Evolutionary conservation across 2,329 filamentous ascomycete genomes (phyloP).

Genomic region (Ophiocordyceps australis): DNA sequence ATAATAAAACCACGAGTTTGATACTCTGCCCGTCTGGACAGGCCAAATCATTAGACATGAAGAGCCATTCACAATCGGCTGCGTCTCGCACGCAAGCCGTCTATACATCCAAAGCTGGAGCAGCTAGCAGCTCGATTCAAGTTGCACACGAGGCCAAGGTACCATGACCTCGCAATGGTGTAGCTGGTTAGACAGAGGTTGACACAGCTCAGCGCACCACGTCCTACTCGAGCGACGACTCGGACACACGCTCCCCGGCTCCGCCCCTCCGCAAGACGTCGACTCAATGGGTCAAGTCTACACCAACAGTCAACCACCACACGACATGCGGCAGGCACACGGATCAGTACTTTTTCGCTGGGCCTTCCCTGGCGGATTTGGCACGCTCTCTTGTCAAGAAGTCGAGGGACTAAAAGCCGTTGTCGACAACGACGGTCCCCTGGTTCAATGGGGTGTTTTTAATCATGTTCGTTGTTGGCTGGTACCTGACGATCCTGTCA

Average conservation of each 20-base stretch:
- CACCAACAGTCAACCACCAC: conserved; percentile 28
- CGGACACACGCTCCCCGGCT: conserved; percentile 2
- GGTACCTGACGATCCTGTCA: conserved; percentile 10
- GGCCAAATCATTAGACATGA: no score
- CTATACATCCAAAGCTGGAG: no score
- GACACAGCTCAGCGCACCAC: conserved; percentile 11
- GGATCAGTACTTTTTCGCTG: conserved; percentile 32
- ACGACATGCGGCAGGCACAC: conserved; percentile 37
- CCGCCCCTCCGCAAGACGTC: conserved; percentile 10
- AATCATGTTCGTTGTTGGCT: conserved; percentile 10
- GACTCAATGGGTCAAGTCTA: conserved; percentile 14
- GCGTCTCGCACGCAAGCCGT: no score
- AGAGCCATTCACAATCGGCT: no score
- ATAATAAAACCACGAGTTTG: no score
- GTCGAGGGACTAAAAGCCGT: conserved; percentile 3
- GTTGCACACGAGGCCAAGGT: no score
- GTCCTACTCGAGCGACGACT: conserved; percentile 12
- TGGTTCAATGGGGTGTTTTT: no score
- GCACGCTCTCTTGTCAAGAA: conserved; percentile 21
- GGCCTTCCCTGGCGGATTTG: conserved; percentile 24
- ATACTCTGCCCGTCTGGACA: no score
- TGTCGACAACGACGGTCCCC: not conserved
- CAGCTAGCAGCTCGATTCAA: no score
- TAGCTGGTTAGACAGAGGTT: no score
- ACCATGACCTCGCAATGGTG: no score